A percentile compares a stretch with the other conserved stretches of the same genome.
These are phyloP conservation scores for Candida dubliniensis DNA, from an alignment of 1,139 yeast genomes.

Conservation along the genomic window DNA sequence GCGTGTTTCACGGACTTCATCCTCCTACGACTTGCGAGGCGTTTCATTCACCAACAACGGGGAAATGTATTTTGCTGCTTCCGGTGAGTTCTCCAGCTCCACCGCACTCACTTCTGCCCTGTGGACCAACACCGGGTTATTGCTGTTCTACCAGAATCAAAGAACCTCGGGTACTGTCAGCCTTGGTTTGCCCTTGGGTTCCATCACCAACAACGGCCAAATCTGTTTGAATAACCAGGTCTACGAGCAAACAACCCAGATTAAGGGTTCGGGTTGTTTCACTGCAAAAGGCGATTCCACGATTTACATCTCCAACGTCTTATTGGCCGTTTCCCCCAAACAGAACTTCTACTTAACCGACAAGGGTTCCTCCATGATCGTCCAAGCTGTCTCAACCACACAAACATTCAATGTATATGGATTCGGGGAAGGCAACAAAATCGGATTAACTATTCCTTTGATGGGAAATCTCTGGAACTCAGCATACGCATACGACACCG, in stretches of 20 bases:
- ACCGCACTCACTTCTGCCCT: conserved; percentile 19
- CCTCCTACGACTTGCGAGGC: conserved; percentile 20
- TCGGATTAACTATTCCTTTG: conserved; percentile 21
- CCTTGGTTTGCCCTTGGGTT: conserved; percentile 20
- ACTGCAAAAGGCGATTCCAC: conserved; percentile 21
- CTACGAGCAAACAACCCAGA: conserved; percentile 26
- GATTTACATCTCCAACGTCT: conserved; percentile 19
- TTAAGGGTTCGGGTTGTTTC: conserved; percentile 30
- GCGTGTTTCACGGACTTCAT: conserved; percentile 15
- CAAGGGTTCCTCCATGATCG: conserved; percentile 19
- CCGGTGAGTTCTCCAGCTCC: conserved; percentile 21
- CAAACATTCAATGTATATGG: conserved; percentile 29
- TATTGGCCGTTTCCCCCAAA: conserved; percentile 5
- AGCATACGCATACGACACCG: conserved; percentile 13
- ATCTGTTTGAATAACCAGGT: conserved; percentile 27
- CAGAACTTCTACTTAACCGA: conserved; percentile 24
- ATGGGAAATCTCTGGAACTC: not conserved
- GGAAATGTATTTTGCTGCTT: conserved; percentile 25
- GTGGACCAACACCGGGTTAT: conserved; percentile 28
- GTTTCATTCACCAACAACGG: conserved; percentile 26
- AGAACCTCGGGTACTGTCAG: conserved; percentile 20
- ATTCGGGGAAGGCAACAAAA: conserved; percentile 28
- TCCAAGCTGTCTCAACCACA: conserved; percentile 16
- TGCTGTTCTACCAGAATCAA: conserved; percentile 21
- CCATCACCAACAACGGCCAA: conserved; percentile 28